Evolutionary conservation across 208 protist species (phyloP), one percentile per base, ranked within the genome.

Genomic region (Tritrichomonas foetus): DNA sequence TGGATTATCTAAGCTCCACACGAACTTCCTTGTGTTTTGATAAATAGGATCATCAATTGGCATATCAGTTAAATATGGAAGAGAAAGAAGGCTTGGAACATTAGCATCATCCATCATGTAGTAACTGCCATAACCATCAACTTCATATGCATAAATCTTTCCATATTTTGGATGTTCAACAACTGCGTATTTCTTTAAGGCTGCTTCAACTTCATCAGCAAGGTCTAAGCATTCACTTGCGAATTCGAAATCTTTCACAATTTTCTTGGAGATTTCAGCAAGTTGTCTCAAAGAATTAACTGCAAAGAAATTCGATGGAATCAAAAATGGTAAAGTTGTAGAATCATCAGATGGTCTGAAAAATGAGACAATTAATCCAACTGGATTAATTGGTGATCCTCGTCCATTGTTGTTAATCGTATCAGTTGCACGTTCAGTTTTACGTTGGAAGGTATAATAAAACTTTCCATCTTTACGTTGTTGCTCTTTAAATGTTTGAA

Each of bases 41-140:
- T 95, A 95, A 27, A 95, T 36, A 64, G 94, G 20, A 94, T 95
- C 50, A 47, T 30, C 20, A 69, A 50, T 55, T 69, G 92, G 41
- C 5, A 22, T 82, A 22, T 5, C 94, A 20, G 44, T 94, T 25
- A 95, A 20, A 69, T 93, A 95, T 36, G 94, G 94, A 20, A 95
- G 44, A 27, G 69, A 78, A 1, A 95, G 69, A 2, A 95, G 30
- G 8, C 66, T 93, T 49, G 94, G 94, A 49, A 95, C 36, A 44
- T 95, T 95, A 14, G 94, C 94, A 78, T 95, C 94, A 92, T 95
- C 94, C 69, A 95, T 95, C 27, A 95, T 55, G 47, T 94, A 66
- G 3, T 13, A 14, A 89, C 95, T 95, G 0, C 94, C 94, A 94
- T 94, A 93, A 39, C 94, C 94, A 84, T 95, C 94, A n/a, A 95